Percentiles rank a stretch among this genome's conserved stretches.
Evolutionary conservation across 768 basidiomycete genomes (phyloP).

Genomic region (Austroboletus festivus): DNA sequence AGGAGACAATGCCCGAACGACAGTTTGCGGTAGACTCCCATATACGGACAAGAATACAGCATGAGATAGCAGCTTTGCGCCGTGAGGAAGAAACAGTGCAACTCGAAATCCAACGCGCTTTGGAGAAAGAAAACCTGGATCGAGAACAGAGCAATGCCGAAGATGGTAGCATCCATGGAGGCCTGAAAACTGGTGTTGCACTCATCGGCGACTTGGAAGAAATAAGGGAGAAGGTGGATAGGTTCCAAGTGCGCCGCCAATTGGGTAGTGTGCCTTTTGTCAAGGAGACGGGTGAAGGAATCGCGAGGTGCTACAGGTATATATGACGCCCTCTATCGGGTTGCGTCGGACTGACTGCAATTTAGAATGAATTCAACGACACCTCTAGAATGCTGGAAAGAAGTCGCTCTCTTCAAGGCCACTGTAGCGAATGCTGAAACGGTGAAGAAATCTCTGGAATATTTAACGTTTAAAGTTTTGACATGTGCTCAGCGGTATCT

Average conservation of each 20-base stretch:
- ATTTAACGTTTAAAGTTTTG: constrained; percentile 7
- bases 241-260: constrained; percentile 56
- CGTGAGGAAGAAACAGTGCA: constrained; percentile 68
- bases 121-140: constrained; percentile 88
- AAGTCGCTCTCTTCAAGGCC: constrained; percentile 67
- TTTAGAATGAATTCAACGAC: constrained; percentile 42
- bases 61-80: constrained; percentile 62
- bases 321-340: background rate
- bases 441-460: constrained; percentile 37
- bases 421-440: constrained; percentile 68
- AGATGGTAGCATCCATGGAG: constrained; percentile 37
- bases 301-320: constrained; percentile 76
- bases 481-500: constrained; percentile 54
- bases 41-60: constrained; percentile 67
- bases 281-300: constrained; percentile 52
- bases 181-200: constrained; percentile 55
- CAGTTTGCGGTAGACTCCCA: constrained; percentile 73
- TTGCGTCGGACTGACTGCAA: constrained; percentile 2
- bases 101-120: constrained; percentile 68
- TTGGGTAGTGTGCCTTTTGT: constrained; percentile 55
- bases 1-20: constrained; percentile 60
- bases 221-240: constrained; percentile 67
- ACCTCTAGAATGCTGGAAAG: constrained; percentile 71
- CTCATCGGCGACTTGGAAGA: constrained; percentile 76
- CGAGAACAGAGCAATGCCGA: constrained; percentile 59